phyloP scores from a whole-genome alignment of 176 grass and related monocot species.

The Bothriochloa decipiens region DNA sequence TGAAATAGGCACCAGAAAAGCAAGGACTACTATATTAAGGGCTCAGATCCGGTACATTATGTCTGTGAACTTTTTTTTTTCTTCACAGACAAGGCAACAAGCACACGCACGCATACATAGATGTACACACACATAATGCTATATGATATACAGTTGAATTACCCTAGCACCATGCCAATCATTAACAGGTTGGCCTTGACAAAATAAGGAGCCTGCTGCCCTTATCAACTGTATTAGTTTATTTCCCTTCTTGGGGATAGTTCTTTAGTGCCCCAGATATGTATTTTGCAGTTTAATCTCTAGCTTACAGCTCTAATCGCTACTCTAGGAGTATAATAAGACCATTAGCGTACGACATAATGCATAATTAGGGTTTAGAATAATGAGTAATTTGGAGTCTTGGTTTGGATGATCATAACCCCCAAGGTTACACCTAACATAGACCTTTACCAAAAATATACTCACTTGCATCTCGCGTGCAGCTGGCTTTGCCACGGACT shows the following conservation, averaged over 20 bases:
- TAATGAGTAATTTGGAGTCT: slow-evolving; percentile 32
- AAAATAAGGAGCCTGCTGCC: slow-evolving; percentile 46
- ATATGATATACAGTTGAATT: slow-evolving; percentile 49
- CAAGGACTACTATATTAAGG: slow-evolving; percentile 33
- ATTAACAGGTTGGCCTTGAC: slow-evolving; percentile 69
- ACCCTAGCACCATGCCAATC: slow-evolving; percentile 60
- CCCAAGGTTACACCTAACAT: slow-evolving; percentile 65
- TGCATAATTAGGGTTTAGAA: slow-evolving; percentile 52
- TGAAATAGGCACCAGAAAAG: slow-evolving; percentile 24
- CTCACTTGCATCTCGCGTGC: slow-evolving; percentile 61
- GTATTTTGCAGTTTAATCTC: slow-evolving; percentile 48
- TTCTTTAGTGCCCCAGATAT: slow-evolving; percentile 58
- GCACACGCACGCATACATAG: slow-evolving; percentile 31
- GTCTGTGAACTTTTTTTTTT: slow-evolving; percentile 35
- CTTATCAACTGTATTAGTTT: slow-evolving; percentile 52
- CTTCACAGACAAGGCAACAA: slow-evolving; percentile 40
- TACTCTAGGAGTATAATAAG: slow-evolving; percentile 57
- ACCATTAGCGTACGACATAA: slow-evolving; percentile 54
- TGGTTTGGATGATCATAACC: slow-evolving; percentile 49
- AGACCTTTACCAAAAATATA: slow-evolving; percentile 68
- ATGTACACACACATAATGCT: slow-evolving; percentile 46
- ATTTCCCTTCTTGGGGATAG: slow-evolving; percentile 43
- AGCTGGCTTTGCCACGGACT: slow-evolving; percentile 56
- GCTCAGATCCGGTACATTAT: slow-evolving; percentile 46
- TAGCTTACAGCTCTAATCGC: slow-evolving; percentile 49